A percentile compares a stretch with the other conserved stretches of the same genome.
phyloP scores from a whole-genome alignment of 2,329 filamentous ascomycete genomes.

The Xylaria sp. region DNA sequence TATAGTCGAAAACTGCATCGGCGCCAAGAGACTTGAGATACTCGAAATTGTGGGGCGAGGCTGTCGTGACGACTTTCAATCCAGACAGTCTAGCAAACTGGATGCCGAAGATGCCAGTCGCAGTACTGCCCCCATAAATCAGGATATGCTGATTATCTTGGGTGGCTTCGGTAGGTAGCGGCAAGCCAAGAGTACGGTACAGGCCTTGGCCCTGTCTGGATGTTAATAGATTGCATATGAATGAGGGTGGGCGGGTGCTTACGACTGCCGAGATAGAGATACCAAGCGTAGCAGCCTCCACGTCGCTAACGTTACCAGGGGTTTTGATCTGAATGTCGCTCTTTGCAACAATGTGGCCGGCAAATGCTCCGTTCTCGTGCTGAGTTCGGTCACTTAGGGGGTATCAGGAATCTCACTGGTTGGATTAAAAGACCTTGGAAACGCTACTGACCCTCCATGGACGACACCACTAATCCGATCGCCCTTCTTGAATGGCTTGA shows the following conservation, averaged over 20 bases:
- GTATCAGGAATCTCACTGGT: not conserved
- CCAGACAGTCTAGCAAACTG: conserved; percentile 55
- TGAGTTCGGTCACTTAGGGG: conserved; percentile 8
- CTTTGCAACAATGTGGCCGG: conserved; percentile 52
- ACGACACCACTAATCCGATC: conserved; percentile 35
- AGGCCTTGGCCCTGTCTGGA: not conserved
- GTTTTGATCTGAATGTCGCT: conserved; percentile 55
- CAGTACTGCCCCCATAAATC: conserved; percentile 62
- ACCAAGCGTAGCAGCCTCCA: conserved; percentile 57
- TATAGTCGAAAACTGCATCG: conserved; percentile 6
- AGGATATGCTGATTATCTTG: conserved; percentile 51
- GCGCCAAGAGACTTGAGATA: conserved; percentile 3
- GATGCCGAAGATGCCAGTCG: conserved; percentile 62
- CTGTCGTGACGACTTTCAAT: conserved; percentile 35
- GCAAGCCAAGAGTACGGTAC: not conserved
- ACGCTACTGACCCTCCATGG: not conserved
- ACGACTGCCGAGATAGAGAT: conserved; percentile 54
- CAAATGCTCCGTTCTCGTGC: conserved; percentile 56
- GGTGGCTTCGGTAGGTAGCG: not conserved
- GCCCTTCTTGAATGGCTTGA: conserved; percentile 56
- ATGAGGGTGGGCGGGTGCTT: conserved; percentile 15
- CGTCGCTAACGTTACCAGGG: conserved; percentile 56
- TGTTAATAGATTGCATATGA: not conserved
- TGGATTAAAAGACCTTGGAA: not conserved
- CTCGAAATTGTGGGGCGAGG: conserved; percentile 9